These are phyloP conservation scores for Truncatella angustata DNA, from an alignment of 2,329 filamentous ascomycete genomes.

Conservation along the genomic window DNA sequence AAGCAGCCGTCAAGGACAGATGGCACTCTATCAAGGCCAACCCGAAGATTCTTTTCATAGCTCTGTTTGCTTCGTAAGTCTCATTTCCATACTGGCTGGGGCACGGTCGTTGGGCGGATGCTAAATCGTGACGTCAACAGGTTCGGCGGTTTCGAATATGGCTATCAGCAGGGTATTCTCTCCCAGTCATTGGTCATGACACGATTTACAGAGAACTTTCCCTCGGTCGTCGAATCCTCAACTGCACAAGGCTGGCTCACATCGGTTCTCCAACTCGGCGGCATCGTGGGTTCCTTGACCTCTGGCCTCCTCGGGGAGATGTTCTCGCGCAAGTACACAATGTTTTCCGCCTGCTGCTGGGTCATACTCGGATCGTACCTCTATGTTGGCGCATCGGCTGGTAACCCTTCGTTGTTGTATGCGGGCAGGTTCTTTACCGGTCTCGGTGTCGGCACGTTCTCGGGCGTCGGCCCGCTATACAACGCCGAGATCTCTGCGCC, in stretches of 20 bases:
- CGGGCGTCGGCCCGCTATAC: constrained; percentile 15
- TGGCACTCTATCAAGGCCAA: constrained; percentile 32
- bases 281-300: constrained; percentile 53
- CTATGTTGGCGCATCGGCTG: constrained; percentile 44
- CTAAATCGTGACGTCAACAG: constrained; percentile 21
- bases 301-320: constrained; percentile 53
- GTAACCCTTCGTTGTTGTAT: constrained; percentile 43
- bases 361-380: constrained; percentile 41
- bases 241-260: constrained; percentile 43
- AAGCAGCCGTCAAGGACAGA: constrained; percentile 12
- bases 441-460: constrained; percentile 44
- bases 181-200: constrained; percentile 53
- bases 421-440: constrained; percentile 55
- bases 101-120: not conserved
- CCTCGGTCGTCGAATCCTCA: constrained; percentile 42
- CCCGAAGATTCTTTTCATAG: constrained; percentile 36
- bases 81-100: not conserved
- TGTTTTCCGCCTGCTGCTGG: constrained; percentile 44
- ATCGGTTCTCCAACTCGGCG: constrained; percentile 52
- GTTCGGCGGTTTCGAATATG: constrained; percentile 51
- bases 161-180: constrained; percentile 54
- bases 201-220: constrained; percentile 48
- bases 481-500: constrained; percentile 25
- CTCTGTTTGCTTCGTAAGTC: constrained; percentile 38
- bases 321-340: constrained; percentile 51